A percentile compares a stretch with the other conserved stretches of the same genome.
phyloP scores from a whole-genome alignment of 1,139 yeast species.

The Debaryomyces sp. region DNA sequence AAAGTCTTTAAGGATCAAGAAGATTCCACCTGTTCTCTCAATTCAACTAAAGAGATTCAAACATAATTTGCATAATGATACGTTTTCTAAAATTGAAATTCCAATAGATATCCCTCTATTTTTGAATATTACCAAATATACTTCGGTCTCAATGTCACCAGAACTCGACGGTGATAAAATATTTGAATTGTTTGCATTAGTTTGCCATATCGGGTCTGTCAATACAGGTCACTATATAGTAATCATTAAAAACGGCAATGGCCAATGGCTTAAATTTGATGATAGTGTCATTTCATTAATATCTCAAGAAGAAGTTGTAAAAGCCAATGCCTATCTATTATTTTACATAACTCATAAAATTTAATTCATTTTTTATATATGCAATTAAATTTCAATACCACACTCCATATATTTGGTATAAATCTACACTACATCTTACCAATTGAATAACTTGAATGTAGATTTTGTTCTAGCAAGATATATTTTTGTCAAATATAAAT shows the following conservation, averaged over 20 bases:
- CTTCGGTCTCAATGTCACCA: conserved; percentile 21
- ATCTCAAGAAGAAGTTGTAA: conserved; percentile 62
- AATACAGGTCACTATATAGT: conserved; percentile 95
- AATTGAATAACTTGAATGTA: too few relatives aligned
- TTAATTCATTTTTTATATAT: conserved; percentile 11
- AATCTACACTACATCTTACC: not conserved
- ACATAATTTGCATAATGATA: conserved; percentile 57
- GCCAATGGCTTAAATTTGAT: conserved; percentile 88
- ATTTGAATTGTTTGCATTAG: conserved; percentile 83
- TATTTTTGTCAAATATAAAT: too few relatives aligned
- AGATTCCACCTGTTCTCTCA: conserved; percentile 75
- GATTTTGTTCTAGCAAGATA: too few relatives aligned
- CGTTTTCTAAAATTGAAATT: conserved; percentile 74
- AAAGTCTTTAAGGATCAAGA: conserved; percentile 68
- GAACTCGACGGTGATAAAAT: conserved; percentile 36
- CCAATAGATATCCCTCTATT: conserved; percentile 73
- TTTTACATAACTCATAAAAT: conserved; percentile 68
- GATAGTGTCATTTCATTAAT: conserved; percentile 82
- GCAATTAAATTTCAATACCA: not conserved
- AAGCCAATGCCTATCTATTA: conserved; percentile 75
- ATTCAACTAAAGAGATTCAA: conserved; percentile 89
- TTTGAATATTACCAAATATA: conserved; percentile 69
- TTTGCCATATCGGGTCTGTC: conserved; percentile 88
- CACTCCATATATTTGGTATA: not conserved
- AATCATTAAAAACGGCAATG: conserved; percentile 67